Percentiles rank a stretch among this genome's conserved stretches.
These are phyloP conservation scores for Starmerella etchellsii DNA, from an alignment of 805 yeast genomes.

Conservation along the genomic window DNA sequence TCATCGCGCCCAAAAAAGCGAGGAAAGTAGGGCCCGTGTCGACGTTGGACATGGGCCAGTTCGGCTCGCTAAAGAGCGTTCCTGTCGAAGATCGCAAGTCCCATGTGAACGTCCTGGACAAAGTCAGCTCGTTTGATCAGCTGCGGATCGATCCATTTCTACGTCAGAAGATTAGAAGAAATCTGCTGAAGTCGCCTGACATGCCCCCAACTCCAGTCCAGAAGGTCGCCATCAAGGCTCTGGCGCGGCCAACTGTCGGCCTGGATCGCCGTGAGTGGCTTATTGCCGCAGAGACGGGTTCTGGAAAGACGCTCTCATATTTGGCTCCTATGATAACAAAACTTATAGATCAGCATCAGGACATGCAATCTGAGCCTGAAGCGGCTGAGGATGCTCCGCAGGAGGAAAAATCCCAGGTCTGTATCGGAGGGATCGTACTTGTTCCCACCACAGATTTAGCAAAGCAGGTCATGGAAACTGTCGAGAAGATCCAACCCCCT, in stretches of 20 bases:
- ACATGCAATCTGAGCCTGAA: conserved; percentile 26
- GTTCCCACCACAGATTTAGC: conserved; percentile 86
- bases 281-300: conserved; percentile 92
- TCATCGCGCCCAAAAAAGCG: not conserved
- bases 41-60: conserved; percentile 26
- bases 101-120: conserved; percentile 32
- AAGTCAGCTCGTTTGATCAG: conserved; percentile 52
- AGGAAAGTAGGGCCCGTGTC: conserved; percentile 14
- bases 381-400: not conserved
- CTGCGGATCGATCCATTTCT: conserved; percentile 56
- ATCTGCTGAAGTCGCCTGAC: conserved; percentile 29
- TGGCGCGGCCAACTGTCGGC: conserved; percentile 16
- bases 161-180: conserved; percentile 43
- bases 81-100: conserved; percentile 21
- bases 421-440: conserved; percentile 59
- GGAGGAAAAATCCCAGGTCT: not conserved
- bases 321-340: conserved; percentile 61
- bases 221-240: conserved; percentile 52
- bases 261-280: conserved; percentile 38
- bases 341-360: conserved; percentile 38
- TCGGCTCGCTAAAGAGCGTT: conserved; percentile 23
- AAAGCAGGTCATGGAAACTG: conserved; percentile 52
- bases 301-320: conserved; percentile 93
- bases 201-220: conserved; percentile 67
- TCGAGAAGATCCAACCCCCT: conserved; percentile 17